A percentile compares a stretch with the other conserved stretches of the same genome.
These are phyloP conservation scores for Labyrinthula sp. DNA, from an alignment of 352 stramenopile genomes.

Conservation along the genomic window DNA sequence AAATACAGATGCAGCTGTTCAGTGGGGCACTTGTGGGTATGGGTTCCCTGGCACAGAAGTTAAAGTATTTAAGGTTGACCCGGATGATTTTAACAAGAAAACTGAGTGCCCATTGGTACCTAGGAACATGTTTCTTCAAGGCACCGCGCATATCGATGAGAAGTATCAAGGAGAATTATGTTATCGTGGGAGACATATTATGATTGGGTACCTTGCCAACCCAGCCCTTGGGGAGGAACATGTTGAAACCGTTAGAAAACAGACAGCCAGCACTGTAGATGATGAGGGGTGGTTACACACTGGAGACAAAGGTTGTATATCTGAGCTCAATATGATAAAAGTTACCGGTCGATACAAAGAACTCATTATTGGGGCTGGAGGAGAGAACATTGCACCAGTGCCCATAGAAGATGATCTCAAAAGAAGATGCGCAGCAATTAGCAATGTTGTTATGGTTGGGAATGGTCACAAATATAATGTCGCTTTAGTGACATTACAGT, in stretches of 20 bases:
- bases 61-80: constrained; percentile 16
- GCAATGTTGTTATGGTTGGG: constrained; percentile 38
- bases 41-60: constrained; percentile 6
- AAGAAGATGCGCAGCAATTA: constrained; percentile 31
- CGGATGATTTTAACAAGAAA: constrained; percentile 5
- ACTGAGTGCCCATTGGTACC: constrained; percentile 11
- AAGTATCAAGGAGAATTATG: constrained; percentile 31
- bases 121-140: too few species aligned
- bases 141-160: constrained; percentile 13
- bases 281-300: constrained; percentile 36
- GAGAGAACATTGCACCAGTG: constrained; percentile 42
- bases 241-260: constrained; percentile 35
- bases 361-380: constrained; percentile 42
- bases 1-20: not conserved
- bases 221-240: constrained; percentile 22
- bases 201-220: constrained; percentile 48
- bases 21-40: constrained; percentile 12
- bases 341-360: constrained; percentile 43
- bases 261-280: constrained; percentile 60
- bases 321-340: constrained; percentile 33
- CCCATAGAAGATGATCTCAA: constrained; percentile 41
- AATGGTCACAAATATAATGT: constrained; percentile 42
- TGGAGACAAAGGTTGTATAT: constrained; percentile 36
- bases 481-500: constrained; percentile 33
- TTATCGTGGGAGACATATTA: constrained; percentile 41